Evolutionary conservation across 1,139 yeast species (phyloP).

Genomic region (Trichomonascaceae sp.): DNA sequence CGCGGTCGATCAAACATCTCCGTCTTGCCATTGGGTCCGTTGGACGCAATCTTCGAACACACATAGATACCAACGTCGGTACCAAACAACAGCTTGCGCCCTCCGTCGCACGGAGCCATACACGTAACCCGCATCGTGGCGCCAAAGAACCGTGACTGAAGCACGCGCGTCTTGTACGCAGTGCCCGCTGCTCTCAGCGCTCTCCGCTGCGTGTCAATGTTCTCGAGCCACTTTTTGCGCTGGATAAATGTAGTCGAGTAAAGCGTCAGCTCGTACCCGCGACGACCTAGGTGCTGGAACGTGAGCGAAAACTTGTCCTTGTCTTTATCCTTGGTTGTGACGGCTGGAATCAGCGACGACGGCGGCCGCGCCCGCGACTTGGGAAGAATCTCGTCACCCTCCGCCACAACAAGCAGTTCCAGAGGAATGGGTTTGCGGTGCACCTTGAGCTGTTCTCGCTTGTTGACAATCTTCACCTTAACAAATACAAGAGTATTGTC

Average conservation of each 20-base stretch:
- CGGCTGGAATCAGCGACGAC: slow-evolving; percentile 30
- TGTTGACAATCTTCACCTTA: slow-evolving; percentile 74
- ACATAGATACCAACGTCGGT: slow-evolving; percentile 87
- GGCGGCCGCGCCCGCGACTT: slow-evolving; percentile 32
- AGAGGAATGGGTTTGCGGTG: slow-evolving; percentile 88
- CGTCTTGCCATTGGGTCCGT: slow-evolving; percentile 40
- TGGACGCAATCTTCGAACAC: slow-evolving; percentile 32
- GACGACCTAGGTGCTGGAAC: slow-evolving; percentile 44
- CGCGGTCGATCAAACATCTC: slow-evolving; percentile 37
- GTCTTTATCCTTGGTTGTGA: slow-evolving; percentile 9
- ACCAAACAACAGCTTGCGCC: slow-evolving; percentile 79
- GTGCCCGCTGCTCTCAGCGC: slow-evolving; percentile 60
- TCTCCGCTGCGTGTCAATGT: slow-evolving; percentile 66
- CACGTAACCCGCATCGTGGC: slow-evolving; percentile 61
- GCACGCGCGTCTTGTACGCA: slow-evolving; percentile 58
- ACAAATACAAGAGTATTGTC: slow-evolving; percentile 84
- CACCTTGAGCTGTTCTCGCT: slow-evolving; percentile 83
- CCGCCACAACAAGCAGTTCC: slow-evolving; percentile 63
- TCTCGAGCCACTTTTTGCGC: slow-evolving; percentile 71
- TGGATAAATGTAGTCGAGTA: slow-evolving; percentile 55
- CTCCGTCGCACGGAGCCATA: slow-evolving; percentile 92
- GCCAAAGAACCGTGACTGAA: slow-evolving; percentile 59
- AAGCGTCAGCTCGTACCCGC: slow-evolving; percentile 55
- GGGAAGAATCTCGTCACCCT: slow-evolving; percentile 67
- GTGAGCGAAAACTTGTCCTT: slow-evolving; percentile 34